A percentile compares a stretch with the other conserved stretches of the same genome.
phyloP scores from a whole-genome alignment of 768 basidiomycete genomes.

The Ramaria rubella region DNA sequence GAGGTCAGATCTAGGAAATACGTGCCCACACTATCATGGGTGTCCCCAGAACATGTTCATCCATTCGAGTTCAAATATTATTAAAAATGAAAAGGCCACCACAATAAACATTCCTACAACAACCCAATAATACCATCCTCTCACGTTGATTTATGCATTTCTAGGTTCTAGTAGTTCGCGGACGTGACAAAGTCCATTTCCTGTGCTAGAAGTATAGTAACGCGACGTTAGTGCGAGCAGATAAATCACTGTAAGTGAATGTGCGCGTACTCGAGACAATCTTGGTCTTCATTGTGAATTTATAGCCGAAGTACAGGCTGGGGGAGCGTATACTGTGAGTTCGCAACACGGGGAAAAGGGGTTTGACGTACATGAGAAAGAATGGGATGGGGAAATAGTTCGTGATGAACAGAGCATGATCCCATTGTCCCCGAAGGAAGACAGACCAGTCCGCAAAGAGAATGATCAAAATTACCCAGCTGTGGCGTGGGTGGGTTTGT shows the following conservation, averaged over 20 bases:
- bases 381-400: slow-evolving; percentile 20
- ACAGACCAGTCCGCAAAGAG: slow-evolving; percentile 18
- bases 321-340: background rate
- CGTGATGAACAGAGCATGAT: slow-evolving; percentile 15
- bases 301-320: slow-evolving; percentile 46
- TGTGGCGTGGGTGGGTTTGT: background rate
- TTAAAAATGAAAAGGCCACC: too few species aligned
- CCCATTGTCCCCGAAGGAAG: slow-evolving; percentile 15
- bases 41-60: too few species aligned
- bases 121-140: too few species aligned
- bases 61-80: too few species aligned
- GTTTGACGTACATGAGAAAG: background rate
- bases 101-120: too few species aligned
- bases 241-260: too few species aligned
- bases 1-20: too few species aligned
- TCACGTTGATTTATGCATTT: too few species aligned
- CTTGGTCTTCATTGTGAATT: slow-evolving; percentile 45
- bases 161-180: too few species aligned
- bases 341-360: background rate
- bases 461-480: slow-evolving; percentile 14
- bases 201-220: slow-evolving; percentile 23
- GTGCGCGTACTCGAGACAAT: slow-evolving; percentile 29
- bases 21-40: too few species aligned
- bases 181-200: slow-evolving; percentile 85
- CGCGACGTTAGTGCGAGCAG: background rate